phyloP scores from a whole-genome alignment of 495 filamentous ascomycete species.

The Podospora didyma region DNA sequence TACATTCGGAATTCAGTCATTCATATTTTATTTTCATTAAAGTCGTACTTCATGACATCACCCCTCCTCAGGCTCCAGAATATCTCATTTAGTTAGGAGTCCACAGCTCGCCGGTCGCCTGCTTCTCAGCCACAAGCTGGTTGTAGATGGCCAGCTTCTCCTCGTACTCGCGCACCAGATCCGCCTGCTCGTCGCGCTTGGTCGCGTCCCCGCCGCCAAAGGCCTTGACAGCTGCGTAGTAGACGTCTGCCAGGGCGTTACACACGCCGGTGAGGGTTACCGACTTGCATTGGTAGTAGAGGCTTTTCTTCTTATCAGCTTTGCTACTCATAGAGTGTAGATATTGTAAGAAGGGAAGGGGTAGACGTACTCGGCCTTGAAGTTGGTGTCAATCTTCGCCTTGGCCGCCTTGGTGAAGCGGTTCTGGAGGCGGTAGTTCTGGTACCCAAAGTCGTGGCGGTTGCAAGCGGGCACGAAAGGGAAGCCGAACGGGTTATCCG shows the following conservation, averaged over 20 bases:
- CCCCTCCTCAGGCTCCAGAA: too few relatives aligned
- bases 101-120: constrained; percentile 18
- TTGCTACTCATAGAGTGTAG: too few relatives aligned
- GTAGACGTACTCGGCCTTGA: constrained; percentile 32
- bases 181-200: constrained; percentile 28
- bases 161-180: constrained; percentile 26
- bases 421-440: constrained; percentile 38
- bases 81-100: background rate
- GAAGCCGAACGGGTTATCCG: constrained; percentile 43
- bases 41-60: too few relatives aligned
- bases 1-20: too few relatives aligned
- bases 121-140: constrained; percentile 25
- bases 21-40: too few relatives aligned
- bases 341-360: too few relatives aligned
- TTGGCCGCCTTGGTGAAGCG: constrained; percentile 35
- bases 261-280: constrained; percentile 18
- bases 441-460: constrained; percentile 49
- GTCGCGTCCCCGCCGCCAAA: constrained; percentile 31
- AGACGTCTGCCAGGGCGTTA: constrained; percentile 36
- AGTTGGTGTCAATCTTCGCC: constrained; percentile 39
- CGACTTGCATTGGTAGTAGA: constrained; percentile 29
- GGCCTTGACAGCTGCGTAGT: constrained; percentile 40
- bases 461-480: constrained; percentile 39
- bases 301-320: too few relatives aligned
- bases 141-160: constrained; percentile 30